Base-by-base conservation (phyloP, 257 asterid species). In the Solanum chiquidenum region DNA sequence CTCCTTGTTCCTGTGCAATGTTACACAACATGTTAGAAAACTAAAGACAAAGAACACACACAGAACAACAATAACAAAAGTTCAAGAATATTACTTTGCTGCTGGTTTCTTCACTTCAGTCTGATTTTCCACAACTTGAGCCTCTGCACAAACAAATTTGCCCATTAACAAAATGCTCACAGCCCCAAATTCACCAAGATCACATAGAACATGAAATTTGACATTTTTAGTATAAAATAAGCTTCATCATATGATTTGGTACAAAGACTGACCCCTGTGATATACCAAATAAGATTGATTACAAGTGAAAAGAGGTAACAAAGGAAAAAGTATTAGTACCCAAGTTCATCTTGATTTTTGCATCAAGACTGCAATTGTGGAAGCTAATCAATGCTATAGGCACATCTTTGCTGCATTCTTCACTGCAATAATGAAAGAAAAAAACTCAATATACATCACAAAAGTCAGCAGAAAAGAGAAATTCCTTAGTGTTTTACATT, bases 321-420 rank as follows among this genome's bases (percentile, higher is more conserved):
- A 25, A 5, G 3, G 2, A 1, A 9, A 6, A 10, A 75, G 34
- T n/a, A 18, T 7, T 4, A 44, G 23, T 89, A 94, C 99, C 99
- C 29, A 96, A 92, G 87, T 93, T 93, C 96, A 93, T 94, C 92
- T 93, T 96, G 71, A 96, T 94, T 88, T 92, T 91, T 20, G 98
- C 98, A 86, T 96, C 98, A 5, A 95, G 94, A 86, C 95, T 95
- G 18, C 98, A 95, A 35, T 91, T 86, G 85, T 95, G 99, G 90
- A 96, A 95, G 90, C 90, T 90, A 16, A 96, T 96, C 92, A 95
- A 89, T 27, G 98, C 98, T 23, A 96, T 95, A 0, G 98, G 93
- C 5, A 95, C 99, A 89, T 94, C 96, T 35, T 91, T 95, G 86
- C 88, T 87, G 88, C 98, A 96, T 88, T 89, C 98, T 6, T 90